Percentiles rank a stretch among this genome's conserved stretches.
Conservation (phyloP, 805 yeast species). For the Ogataea saltuana region DNA sequence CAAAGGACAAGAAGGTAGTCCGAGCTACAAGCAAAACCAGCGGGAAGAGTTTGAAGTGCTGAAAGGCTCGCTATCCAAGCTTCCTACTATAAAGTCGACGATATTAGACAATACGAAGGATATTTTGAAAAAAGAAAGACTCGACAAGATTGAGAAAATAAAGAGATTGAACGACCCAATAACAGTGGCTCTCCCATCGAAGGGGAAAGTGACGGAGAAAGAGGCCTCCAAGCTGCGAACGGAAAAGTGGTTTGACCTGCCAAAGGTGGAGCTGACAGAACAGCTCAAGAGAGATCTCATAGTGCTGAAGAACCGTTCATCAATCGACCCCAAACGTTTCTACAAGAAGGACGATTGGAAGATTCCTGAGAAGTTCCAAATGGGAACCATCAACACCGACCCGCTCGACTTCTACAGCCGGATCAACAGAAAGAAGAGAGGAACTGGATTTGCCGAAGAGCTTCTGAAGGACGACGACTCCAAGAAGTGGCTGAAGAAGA, state of each 20-base stretch:
- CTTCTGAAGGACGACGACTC: conserved; percentile 71
- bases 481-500: conserved; percentile 78
- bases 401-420: conserved; percentile 76
- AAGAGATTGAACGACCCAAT: conserved; percentile 47
- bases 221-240: conserved; percentile 37
- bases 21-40: conserved; percentile 30
- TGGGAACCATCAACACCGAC: conserved; percentile 86
- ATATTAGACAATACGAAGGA: conserved; percentile 36
- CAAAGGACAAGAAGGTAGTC: neutral
- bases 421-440: conserved; percentile 69
- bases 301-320: conserved; percentile 81
- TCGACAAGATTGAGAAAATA: conserved; percentile 10
- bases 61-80: conserved; percentile 33
- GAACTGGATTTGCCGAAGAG: conserved; percentile 78
- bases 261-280: conserved; percentile 72
- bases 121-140: conserved; percentile 16
- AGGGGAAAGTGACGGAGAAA: conserved; percentile 34
- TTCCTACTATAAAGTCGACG: conserved; percentile 40
- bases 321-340: conserved; percentile 92
- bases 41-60: conserved; percentile 33
- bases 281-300: conserved; percentile 73
- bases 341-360: conserved; percentile 84
- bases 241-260: conserved; percentile 76
- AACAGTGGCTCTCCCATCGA: conserved; percentile 25
- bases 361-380: conserved; percentile 58